These are phyloP conservation scores for Hypoxylon crocopeplum DNA, from an alignment of 495 filamentous ascomycete genomes.

Conservation along the genomic window DNA sequence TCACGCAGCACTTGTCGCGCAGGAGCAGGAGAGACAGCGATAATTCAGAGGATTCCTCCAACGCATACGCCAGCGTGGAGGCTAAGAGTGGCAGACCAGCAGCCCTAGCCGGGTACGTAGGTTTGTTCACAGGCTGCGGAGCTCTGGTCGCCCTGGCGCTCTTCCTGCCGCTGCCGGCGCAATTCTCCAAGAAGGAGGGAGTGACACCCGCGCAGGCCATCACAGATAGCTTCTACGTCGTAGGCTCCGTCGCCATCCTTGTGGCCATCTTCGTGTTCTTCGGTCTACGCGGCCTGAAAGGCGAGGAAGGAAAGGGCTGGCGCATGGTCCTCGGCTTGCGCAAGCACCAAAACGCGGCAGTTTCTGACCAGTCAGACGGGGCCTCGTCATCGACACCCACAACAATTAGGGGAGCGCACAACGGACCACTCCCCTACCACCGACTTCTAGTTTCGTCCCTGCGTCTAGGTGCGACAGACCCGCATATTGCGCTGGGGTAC, in stretches of 20 bases:
- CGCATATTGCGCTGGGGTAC: conserved; percentile 84
- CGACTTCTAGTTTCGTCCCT: conserved; percentile 68
- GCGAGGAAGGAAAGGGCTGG: conserved; percentile 79
- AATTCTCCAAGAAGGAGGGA: conserved; percentile 70
- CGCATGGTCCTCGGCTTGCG: conserved; percentile 55
- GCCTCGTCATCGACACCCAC: conserved; percentile 2
- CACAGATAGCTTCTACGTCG: conserved; percentile 81
- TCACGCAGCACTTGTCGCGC: conserved; percentile 39
- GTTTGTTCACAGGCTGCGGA: conserved; percentile 89
- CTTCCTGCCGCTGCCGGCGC: conserved; percentile 86
- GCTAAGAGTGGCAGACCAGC: conserved; percentile 48
- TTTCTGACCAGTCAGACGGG: not conserved
- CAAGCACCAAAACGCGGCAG: conserved; percentile 3
- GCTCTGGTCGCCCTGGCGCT: conserved; percentile 80
- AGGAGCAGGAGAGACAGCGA: conserved; percentile 12
- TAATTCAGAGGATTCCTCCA: conserved; percentile 19
- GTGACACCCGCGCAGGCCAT: conserved; percentile 73
- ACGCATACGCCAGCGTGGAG: conserved; percentile 24
- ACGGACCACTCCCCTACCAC: conserved; percentile 50
- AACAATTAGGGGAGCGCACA: not conserved
- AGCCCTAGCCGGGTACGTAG: conserved; percentile 85
- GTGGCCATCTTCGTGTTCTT: conserved; percentile 79
- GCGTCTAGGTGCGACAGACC: conserved; percentile 73
- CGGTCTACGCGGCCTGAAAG: conserved; percentile 77
- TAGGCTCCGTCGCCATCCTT: conserved; percentile 71